These are phyloP conservation scores for Cicer yamashitae DNA, from an alignment of 306 rosid species.

Conservation along the genomic window DNA sequence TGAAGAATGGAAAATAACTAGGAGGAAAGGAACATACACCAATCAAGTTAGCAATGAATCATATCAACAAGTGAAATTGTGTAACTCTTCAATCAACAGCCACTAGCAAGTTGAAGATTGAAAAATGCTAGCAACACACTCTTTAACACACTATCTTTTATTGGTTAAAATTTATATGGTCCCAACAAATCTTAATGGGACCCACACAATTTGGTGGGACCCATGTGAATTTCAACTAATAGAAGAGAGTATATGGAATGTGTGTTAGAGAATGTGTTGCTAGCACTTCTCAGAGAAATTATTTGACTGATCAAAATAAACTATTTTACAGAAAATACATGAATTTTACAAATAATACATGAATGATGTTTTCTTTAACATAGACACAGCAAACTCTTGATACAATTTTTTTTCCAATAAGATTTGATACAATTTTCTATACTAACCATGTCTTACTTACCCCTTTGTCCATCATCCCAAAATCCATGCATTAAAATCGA, in stretches of 20 bases:
- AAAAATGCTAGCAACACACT: too few species aligned
- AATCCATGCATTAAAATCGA: background rate
- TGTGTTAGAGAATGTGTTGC: too few species aligned
- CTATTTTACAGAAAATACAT: background rate
- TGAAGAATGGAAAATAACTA: background rate
- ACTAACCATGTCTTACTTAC: background rate
- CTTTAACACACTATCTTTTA: too few species aligned
- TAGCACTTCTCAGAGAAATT: too few species aligned
- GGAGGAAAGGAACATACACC: background rate
- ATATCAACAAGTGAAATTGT: background rate
- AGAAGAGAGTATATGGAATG: too few species aligned
- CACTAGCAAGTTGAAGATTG: background rate
- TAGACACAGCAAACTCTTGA: background rate
- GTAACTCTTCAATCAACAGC: constrained; percentile 24
- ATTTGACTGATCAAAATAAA: constrained; percentile 13
- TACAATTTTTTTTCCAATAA: too few species aligned
- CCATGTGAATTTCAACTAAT: too few species aligned
- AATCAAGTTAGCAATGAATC: constrained; percentile 9
- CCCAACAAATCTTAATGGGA: too few species aligned
- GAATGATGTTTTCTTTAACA: background rate
- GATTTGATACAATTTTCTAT: too few species aligned
- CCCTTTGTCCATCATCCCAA: background rate
- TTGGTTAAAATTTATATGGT: too few species aligned
- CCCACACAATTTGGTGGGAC: too few species aligned
- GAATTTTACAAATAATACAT: background rate